phyloP scores from a whole-genome alignment of 345 rosid species.

The Acer saccharum region DNA sequence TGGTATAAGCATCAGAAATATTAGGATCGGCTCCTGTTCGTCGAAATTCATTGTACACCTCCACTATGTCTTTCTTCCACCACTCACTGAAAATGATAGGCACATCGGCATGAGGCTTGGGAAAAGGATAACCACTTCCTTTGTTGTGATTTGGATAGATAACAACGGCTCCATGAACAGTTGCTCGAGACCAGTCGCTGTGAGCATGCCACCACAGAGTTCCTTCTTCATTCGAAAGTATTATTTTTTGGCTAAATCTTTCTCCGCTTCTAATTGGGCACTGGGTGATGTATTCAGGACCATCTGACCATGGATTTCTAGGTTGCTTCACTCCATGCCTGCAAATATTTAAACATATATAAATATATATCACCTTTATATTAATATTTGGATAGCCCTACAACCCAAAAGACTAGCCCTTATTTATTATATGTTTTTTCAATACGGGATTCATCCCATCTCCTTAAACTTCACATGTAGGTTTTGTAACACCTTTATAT shows the following conservation, averaged over 20 bases:
- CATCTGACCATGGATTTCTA: conserved; percentile 45
- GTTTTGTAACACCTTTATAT: too few relatives aligned
- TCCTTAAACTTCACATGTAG: too few relatives aligned
- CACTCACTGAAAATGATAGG: conserved; percentile 48
- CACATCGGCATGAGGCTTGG: conserved; percentile 25
- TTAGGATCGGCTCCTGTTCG: conserved; percentile 30
- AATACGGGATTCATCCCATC: too few relatives aligned
- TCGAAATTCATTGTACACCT: conserved; percentile 8
- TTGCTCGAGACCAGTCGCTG: conserved; percentile 39
- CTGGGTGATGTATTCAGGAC: conserved; percentile 47
- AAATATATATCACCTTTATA: too few relatives aligned
- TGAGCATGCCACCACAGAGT: conserved; percentile 42
- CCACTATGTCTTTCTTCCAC: conserved; percentile 36
- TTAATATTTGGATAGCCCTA: too few relatives aligned
- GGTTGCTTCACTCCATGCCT: conserved; percentile 56
- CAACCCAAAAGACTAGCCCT: too few relatives aligned
- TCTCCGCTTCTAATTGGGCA: conserved; percentile 38
- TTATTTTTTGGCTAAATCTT: conserved; percentile 28
- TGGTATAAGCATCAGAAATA: conserved; percentile 37
- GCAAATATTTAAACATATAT: too few relatives aligned
- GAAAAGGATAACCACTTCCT: conserved; percentile 35
- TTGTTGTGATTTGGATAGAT: conserved; percentile 24
- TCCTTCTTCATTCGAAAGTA: conserved; percentile 34
- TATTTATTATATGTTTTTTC: too few relatives aligned
- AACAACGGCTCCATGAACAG: conserved; percentile 43